These are phyloP conservation scores for Meyerozyma athensensis DNA, from an alignment of 1,139 yeast genomes.

Conservation along the genomic window DNA sequence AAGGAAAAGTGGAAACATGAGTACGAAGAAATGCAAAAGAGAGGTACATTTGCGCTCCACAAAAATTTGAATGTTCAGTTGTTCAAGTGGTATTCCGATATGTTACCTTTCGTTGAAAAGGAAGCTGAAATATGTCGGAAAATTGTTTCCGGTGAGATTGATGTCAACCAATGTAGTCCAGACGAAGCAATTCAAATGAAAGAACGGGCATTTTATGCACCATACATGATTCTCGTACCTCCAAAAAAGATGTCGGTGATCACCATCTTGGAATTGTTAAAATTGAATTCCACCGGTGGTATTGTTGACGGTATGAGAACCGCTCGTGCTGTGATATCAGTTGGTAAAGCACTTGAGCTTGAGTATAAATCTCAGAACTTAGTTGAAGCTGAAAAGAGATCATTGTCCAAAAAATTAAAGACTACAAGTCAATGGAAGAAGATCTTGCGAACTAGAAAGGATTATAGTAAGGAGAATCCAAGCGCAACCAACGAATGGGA, in stretches of 20 bases:
- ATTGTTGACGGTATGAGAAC: conserved; percentile 81
- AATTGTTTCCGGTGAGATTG: conserved; percentile 23
- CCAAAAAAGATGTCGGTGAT: conserved; percentile 83
- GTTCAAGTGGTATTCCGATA: conserved; percentile 71
- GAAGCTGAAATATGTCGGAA: conserved; percentile 52
- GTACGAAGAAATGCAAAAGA: conserved; percentile 61
- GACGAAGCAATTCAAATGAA: conserved; percentile 34
- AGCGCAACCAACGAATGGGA: conserved; percentile 31
- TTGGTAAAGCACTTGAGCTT: conserved; percentile 80
- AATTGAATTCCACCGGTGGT: conserved; percentile 72
- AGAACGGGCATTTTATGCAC: conserved; percentile 69
- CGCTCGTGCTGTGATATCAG: conserved; percentile 73
- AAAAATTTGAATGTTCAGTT: conserved; percentile 66
- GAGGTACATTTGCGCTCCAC: conserved; percentile 56
- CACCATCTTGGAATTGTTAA: conserved; percentile 76
- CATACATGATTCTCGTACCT: conserved; percentile 64
- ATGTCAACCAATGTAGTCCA: conserved; percentile 17
- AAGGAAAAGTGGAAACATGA: conserved; percentile 84
- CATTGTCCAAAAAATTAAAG: conserved; percentile 29
- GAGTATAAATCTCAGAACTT: conserved; percentile 73
- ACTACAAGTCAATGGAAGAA: conserved; percentile 39
- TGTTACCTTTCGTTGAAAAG: conserved; percentile 64
- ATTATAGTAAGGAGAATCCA: conserved; percentile 12
- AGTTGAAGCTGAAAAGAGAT: conserved; percentile 52
- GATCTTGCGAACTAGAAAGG: conserved; percentile 28